Conservation (phyloP, 1,284 basidiomycete genomes). For the Laetiporus sulphureus region DNA sequence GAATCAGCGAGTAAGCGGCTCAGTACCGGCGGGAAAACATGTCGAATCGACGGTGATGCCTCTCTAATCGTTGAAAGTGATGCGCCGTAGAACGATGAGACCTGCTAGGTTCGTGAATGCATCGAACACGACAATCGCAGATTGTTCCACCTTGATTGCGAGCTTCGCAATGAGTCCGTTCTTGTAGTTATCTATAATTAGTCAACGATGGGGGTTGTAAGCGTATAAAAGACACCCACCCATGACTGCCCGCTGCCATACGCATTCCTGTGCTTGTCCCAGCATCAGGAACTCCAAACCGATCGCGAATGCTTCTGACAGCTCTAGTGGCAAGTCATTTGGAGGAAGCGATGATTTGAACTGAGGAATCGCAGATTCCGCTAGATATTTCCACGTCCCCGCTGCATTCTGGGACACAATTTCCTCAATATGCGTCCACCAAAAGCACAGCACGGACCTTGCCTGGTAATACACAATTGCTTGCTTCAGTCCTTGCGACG, state of each 20-base stretch:
- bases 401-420: slow-evolving; percentile 56
- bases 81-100: slow-evolving; percentile 61
- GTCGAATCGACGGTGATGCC: slow-evolving; percentile 38
- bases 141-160: slow-evolving; percentile 66
- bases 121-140: too few relatives aligned
- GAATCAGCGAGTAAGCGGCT: too few relatives aligned
- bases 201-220: slow-evolving; percentile 1
- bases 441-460: slow-evolving; percentile 13
- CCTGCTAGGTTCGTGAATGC: too few relatives aligned
- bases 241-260: slow-evolving; percentile 89
- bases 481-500: slow-evolving; percentile 71
- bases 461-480: slow-evolving; percentile 72
- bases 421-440: not conserved
- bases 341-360: slow-evolving; percentile 44
- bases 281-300: slow-evolving; percentile 77
- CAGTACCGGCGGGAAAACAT: slow-evolving; percentile 47
- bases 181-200: slow-evolving; percentile 55
- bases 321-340: slow-evolving; percentile 54
- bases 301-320: slow-evolving; percentile 56
- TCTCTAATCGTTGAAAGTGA: slow-evolving; percentile 48
- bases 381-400: slow-evolving; percentile 66
- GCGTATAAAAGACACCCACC: slow-evolving; percentile 38
- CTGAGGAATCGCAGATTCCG: slow-evolving; percentile 50
- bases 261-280: slow-evolving; percentile 95
- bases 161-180: slow-evolving; percentile 86